Percentiles rank a stretch among this genome's conserved stretches.
These are phyloP conservation scores for Viridothelium virens DNA, from an alignment of 495 filamentous ascomycete genomes.

Conservation along the genomic window DNA sequence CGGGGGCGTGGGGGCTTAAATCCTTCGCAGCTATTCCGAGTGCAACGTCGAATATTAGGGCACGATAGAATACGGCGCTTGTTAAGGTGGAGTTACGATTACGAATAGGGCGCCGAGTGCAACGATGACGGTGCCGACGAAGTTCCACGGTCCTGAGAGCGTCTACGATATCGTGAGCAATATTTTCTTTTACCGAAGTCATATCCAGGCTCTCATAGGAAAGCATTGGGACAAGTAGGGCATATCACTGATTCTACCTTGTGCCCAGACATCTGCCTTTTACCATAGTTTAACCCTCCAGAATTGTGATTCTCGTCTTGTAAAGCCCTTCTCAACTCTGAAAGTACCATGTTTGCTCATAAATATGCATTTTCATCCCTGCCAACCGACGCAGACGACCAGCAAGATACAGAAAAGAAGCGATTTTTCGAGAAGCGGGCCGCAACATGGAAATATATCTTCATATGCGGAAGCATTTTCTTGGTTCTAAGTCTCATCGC, in stretches of 20 bases:
- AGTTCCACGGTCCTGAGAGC: slow-evolving; percentile 1
- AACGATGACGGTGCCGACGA: neutral
- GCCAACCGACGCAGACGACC: slow-evolving; percentile 6
- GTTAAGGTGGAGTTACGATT: neutral
- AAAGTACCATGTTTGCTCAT: neutral
- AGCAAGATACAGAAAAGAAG: slow-evolving; percentile 9
- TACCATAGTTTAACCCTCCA: slow-evolving; percentile 3
- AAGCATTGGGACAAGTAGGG: neutral
- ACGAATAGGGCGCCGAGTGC: slow-evolving; percentile 1
- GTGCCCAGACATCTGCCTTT: slow-evolving; percentile 6
- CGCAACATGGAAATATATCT: slow-evolving; percentile 4
- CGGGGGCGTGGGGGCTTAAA: neutral
- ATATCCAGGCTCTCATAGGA: neutral
- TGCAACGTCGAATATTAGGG: neutral
- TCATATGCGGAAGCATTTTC: slow-evolving; percentile 5
- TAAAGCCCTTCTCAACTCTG: neutral
- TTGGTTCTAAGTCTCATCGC: slow-evolving; percentile 4
- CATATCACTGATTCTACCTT: neutral
- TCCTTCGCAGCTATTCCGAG: slow-evolving; percentile 1
- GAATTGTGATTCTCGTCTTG: neutral
- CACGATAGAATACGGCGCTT: slow-evolving; percentile 1
- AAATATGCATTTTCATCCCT: slow-evolving; percentile 12
- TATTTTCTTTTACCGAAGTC: neutral
- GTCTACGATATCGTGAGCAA: neutral
- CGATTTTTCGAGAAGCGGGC: slow-evolving; percentile 1